Evolutionary conservation across 2,329 filamentous ascomycete genomes (phyloP), one percentile per base, ranked within the genome.

Genomic region (Tricladium varicosporioides): DNA sequence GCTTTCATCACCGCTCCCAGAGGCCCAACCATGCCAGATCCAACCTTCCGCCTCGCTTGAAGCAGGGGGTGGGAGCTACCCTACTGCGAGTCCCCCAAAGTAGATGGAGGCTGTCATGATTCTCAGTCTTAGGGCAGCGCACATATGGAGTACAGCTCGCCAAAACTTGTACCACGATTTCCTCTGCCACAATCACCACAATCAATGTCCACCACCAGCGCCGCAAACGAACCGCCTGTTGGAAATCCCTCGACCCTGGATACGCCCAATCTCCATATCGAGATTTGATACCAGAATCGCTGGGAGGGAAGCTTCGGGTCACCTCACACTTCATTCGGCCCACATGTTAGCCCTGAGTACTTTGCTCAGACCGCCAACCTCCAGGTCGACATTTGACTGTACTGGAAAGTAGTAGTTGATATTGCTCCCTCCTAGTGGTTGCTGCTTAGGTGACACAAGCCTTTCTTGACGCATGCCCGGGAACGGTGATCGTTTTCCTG

Each of bases 401-500:
- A 43, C 22, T 27, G 7, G 22, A 27, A 27, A 27, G 22, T 7
- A 27, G 22, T 27, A 27, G 22, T 27, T 27, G 22, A 27, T 27
- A 27, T 27, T 27, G 7, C 22, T 7, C 7, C 7, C 22, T 27
- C 22, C 7, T 27, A 27, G 22, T 27, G 22, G 22, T 7, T 27
- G 22, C 22, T 27, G 36, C n/a, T 2, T 11, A 40, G 57, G 58
- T 60, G 48, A 54, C 48, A 59, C 58, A 60, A 54, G 46, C 36
- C 55, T 49, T 43, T 53, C 53, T 54, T 51, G 51, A 56, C 51
- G 48, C 51, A 53, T 57, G 57, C 51, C 54, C 55, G 55, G 59
- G 61, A 54, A 52, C 57, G 57, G 59, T 51, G 53, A 55, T 58
- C 59, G n/a, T 36, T 52, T 52, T 19, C 45, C 51, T 42, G 40